phyloP scores from a whole-genome alignment of 441 rosid species.

The Adansonia madagascariensis region DNA sequence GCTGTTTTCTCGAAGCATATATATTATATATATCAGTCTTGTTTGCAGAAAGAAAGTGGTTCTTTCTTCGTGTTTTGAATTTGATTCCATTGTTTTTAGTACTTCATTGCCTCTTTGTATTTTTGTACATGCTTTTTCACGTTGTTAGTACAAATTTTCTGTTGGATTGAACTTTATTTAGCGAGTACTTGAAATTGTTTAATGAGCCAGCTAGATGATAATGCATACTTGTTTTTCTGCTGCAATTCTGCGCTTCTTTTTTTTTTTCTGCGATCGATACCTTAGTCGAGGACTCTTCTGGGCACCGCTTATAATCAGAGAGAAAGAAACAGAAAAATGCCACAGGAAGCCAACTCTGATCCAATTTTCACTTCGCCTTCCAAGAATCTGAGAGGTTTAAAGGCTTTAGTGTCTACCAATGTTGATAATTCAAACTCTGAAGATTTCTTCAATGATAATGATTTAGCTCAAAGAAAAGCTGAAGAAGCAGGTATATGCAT shows the following conservation, averaged over 20 bases:
- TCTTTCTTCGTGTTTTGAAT: neutral
- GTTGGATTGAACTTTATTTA: neutral
- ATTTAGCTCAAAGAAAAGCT: constrained; percentile 87
- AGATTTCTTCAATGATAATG: constrained; percentile 61
- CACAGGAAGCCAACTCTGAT: constrained; percentile 54
- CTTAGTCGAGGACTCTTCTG: neutral
- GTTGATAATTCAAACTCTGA: constrained; percentile 44
- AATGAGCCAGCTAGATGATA: neutral
- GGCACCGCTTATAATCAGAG: neutral
- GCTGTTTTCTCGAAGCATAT: neutral
- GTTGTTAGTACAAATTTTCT: neutral
- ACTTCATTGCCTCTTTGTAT: neutral
- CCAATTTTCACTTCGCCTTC: constrained; percentile 44
- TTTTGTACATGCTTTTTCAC: neutral
- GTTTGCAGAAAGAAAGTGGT: neutral
- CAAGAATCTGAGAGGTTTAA: constrained; percentile 63
- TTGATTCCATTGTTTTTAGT: neutral
- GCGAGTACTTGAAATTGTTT: neutral
- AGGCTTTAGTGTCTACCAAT: constrained; percentile 44
- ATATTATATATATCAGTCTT: neutral
- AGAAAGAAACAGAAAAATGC: constrained; percentile 45
- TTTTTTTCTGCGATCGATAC: constrained; percentile 9
- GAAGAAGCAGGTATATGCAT: constrained; percentile 78
- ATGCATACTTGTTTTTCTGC: neutral
- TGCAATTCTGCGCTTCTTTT: neutral